These are phyloP conservation scores for Oxytropis ochrocephala DNA, from an alignment of 306 rosid species.

Conservation along the genomic window DNA sequence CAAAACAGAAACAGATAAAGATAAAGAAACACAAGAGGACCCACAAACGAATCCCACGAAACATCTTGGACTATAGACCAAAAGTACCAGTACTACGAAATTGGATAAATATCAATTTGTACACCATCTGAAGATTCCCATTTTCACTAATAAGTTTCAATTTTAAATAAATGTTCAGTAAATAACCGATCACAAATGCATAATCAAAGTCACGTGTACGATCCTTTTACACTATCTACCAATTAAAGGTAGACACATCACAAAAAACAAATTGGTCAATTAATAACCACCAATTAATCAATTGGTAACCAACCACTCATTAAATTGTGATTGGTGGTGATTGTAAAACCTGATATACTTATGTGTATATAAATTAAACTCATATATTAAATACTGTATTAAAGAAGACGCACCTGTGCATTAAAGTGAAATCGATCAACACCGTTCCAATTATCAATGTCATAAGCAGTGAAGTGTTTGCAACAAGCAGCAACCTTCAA, in stretches of 20 bases:
- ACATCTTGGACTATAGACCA: not conserved
- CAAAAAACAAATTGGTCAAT: too few relatives aligned
- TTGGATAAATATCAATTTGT: not conserved
- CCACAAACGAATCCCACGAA: constrained; percentile 3
- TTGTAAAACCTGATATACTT: too few relatives aligned
- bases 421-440: constrained; percentile 86
- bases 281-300: too few relatives aligned
- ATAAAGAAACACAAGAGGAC: not conserved
- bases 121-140: not conserved
- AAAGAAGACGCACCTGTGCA: constrained; percentile 50
- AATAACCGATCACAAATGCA: not conserved
- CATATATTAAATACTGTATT: too few relatives aligned
- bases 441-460: constrained; percentile 87
- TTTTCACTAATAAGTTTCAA: not conserved
- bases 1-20: not conserved
- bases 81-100: not conserved
- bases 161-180: not conserved
- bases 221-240: too few relatives aligned
- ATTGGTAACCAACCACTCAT: too few relatives aligned
- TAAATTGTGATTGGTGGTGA: too few relatives aligned
- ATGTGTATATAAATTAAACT: too few relatives aligned
- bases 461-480: constrained; percentile 86
- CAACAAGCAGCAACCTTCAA: constrained; percentile 92
- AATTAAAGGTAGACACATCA: too few relatives aligned
- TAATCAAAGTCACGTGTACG: constrained; percentile 19